Conservation (phyloP, 352 stramenopile species). For the Pythium insidiosum region DNA sequence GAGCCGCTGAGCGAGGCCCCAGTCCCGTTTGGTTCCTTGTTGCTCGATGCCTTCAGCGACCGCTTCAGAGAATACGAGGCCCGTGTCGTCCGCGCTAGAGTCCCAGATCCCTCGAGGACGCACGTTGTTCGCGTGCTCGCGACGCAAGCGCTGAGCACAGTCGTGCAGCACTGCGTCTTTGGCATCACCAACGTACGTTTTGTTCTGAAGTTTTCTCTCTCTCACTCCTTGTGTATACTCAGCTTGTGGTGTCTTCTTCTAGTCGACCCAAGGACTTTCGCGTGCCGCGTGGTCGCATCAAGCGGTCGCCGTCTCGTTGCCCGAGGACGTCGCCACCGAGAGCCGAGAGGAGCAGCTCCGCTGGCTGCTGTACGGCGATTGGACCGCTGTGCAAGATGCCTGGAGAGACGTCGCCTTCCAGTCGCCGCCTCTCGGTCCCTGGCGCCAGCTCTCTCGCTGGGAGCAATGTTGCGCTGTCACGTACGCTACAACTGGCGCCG, state of each 20-base stretch:
- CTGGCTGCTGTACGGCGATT: slow-evolving; percentile 60
- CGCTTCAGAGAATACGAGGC: slow-evolving; percentile 25
- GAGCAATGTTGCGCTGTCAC: slow-evolving; percentile 54
- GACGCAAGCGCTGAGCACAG: slow-evolving; percentile 31
- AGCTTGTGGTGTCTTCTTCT: slow-evolving; percentile 1
- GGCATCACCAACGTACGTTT: slow-evolving; percentile 45
- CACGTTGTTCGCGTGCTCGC: slow-evolving; percentile 36
- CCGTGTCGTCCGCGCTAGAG: not conserved
- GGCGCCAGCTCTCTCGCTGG: slow-evolving; percentile 43
- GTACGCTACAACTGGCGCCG: slow-evolving; percentile 1
- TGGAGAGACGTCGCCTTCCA: slow-evolving; percentile 14
- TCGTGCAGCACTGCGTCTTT: slow-evolving; percentile 51
- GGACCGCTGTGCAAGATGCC: slow-evolving; percentile 18
- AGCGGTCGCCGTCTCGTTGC: slow-evolving; percentile 22
- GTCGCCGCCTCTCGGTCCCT: slow-evolving; percentile 1
- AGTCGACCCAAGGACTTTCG: slow-evolving; percentile 39
- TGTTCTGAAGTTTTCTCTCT: not conserved
- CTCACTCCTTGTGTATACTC: too few relatives aligned
- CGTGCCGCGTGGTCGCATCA: slow-evolving; percentile 29
- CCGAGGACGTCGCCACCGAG: slow-evolving; percentile 19
- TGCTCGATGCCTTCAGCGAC: slow-evolving; percentile 18
- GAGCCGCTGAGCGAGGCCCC: slow-evolving; percentile 22
- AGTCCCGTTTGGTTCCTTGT: slow-evolving; percentile 20
- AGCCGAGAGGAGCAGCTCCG: slow-evolving; percentile 40
- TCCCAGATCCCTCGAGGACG: slow-evolving; percentile 15